These are phyloP conservation scores for Fagus sylvatica DNA, from an alignment of 306 rosid species.

Conservation along the genomic window DNA sequence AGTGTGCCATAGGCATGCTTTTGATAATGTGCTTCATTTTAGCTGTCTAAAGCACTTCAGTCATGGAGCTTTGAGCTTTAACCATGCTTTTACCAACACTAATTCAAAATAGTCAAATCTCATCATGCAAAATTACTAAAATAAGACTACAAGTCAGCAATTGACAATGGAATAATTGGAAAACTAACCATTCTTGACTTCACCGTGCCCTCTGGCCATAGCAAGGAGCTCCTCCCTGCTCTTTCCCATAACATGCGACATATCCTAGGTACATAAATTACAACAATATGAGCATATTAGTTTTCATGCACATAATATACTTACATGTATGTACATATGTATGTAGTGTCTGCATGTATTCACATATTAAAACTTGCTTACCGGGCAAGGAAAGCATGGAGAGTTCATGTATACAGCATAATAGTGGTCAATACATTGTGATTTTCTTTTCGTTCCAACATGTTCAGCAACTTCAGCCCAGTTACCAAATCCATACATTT, in stretches of 20 bases:
- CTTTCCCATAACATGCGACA: slow-evolving; percentile 83
- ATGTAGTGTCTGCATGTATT: slow-evolving; percentile 10
- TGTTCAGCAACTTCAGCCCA: slow-evolving; percentile 79
- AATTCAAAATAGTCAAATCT: slow-evolving; percentile 9
- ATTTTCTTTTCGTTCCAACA: slow-evolving; percentile 79
- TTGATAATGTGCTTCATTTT: no score
- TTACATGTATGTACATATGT: neutral
- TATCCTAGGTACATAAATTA: slow-evolving; percentile 54
- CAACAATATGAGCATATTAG: neutral
- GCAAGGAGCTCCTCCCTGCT: slow-evolving; percentile 79
- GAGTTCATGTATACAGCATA: slow-evolving; percentile 74
- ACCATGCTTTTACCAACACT: neutral
- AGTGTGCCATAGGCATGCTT: no score
- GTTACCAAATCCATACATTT: slow-evolving; percentile 88
- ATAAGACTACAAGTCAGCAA: slow-evolving; percentile 5
- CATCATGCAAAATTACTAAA: slow-evolving; percentile 10
- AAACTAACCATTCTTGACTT: slow-evolving; percentile 60
- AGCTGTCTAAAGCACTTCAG: no score
- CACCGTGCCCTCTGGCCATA: slow-evolving; percentile 52
- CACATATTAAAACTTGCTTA: slow-evolving; percentile 40
- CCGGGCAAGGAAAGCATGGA: slow-evolving; percentile 83
- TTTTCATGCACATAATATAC: neutral
- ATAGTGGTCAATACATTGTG: slow-evolving; percentile 79
- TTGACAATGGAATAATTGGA: neutral
- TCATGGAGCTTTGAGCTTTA: no score